Conservation (phyloP, 345 rosid genomes). For the Microthlaspi erraticum region DNA sequence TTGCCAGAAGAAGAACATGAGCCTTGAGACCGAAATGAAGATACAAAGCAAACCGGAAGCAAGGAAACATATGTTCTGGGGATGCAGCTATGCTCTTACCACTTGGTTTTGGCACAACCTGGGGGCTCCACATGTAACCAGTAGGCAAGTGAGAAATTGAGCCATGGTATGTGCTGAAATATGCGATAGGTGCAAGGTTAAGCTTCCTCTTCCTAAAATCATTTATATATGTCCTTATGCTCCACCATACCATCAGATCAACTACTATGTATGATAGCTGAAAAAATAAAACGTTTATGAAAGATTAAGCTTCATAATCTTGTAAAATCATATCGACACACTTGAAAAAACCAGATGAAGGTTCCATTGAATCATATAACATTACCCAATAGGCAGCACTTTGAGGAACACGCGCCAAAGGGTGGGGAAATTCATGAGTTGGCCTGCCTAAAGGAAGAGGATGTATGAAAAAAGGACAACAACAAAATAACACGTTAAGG, state of each 20-base stretch:
- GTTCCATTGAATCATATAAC: slow-evolving; percentile 23
- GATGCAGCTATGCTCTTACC: slow-evolving; percentile 52
- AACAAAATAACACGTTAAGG: neutral
- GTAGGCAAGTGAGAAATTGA: slow-evolving; percentile 97
- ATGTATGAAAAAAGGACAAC: slow-evolving; percentile 53
- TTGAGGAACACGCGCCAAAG: slow-evolving; percentile 95
- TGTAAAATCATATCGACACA: neutral
- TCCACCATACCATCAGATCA: slow-evolving; percentile 98
- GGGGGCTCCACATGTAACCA: slow-evolving; percentile 98
- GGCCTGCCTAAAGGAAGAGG: slow-evolving; percentile 89
- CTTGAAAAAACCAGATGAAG: neutral
- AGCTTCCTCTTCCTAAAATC: slow-evolving; percentile 87
- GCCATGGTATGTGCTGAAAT: slow-evolving; percentile 92
- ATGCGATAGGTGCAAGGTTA: slow-evolving; percentile 90
- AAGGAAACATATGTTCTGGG: slow-evolving; percentile 12
- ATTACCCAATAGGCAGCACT: slow-evolving; percentile 98
- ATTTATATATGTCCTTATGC: slow-evolving; percentile 89
- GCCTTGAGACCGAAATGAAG: neutral
- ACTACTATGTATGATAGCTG: slow-evolving; percentile 94
- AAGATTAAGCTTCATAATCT: slow-evolving; percentile 13
- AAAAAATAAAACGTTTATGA: slow-evolving; percentile 25
- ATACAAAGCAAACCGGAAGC: neutral
- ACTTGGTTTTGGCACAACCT: slow-evolving; percentile 93
- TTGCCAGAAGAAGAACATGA: neutral
- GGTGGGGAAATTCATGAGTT: slow-evolving; percentile 94